phyloP scores from a whole-genome alignment of 2,329 filamentous ascomycete genomes.

The Hirsutella minnesotensis region DNA sequence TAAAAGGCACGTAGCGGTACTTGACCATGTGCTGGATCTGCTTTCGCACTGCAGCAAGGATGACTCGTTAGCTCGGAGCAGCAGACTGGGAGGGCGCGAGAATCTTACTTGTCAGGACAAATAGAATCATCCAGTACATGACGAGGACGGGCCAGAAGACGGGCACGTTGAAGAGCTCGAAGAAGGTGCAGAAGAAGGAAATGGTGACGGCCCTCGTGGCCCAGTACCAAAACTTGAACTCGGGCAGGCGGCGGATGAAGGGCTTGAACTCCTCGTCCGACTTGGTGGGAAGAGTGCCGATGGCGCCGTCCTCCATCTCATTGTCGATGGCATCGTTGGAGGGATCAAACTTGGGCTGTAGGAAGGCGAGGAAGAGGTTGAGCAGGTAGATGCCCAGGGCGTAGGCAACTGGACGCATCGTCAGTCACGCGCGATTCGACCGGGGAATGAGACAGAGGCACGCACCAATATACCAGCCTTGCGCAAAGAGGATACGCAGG shows the following conservation, averaged over 20 bases:
- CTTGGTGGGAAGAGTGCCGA: conserved; percentile 77
- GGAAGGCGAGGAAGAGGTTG: conserved; percentile 97
- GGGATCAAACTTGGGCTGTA: conserved; percentile 97
- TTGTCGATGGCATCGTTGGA: conserved; percentile 84
- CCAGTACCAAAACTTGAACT: conserved; percentile 99
- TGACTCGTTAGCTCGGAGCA: not conserved
- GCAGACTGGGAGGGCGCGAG: no score
- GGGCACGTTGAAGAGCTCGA: conserved; percentile 86
- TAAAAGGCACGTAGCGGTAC: conserved; percentile 94
- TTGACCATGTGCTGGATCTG: conserved; percentile 99
- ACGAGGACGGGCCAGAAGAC: conserved; percentile 99
- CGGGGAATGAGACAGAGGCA: not conserved
- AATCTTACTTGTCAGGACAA: conserved; percentile 80
- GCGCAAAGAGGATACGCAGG: conserved; percentile 76
- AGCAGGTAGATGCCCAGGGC: conserved; percentile 97
- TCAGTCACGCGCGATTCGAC: not conserved
- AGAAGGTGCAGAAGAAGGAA: conserved; percentile 82
- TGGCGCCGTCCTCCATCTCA: conserved; percentile 87
- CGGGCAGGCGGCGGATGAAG: conserved; percentile 88
- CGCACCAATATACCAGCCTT: conserved; percentile 97
- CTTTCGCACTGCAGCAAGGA: conserved; percentile 64
- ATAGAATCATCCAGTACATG: conserved; percentile 97
- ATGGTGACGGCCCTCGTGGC: conserved; percentile 79
- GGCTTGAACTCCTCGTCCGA: conserved; percentile 96
- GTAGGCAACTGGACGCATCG: conserved; percentile 62